Percentiles rank a stretch among this genome's conserved stretches.
Conservation (phyloP, 257 asterid species). For the Penstemon newberryi region DNA sequence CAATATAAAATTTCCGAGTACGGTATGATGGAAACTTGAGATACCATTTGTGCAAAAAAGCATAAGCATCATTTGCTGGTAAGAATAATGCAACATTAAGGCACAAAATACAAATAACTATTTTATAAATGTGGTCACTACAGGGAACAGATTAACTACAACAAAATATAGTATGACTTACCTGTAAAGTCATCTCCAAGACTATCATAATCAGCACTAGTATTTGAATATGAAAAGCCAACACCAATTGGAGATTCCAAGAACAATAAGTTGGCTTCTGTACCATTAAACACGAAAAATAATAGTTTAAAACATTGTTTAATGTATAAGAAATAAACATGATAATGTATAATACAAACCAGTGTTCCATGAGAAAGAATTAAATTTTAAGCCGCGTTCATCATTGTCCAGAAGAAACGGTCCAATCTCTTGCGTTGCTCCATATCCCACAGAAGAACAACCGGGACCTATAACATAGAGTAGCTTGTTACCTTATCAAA, state of each 20-base stretch:
- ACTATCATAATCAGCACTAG: conserved; percentile 63
- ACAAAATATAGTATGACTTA: conserved; percentile 28
- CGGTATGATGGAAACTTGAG: conserved; percentile 79
- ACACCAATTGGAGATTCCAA: conserved; percentile 92
- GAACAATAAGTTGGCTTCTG: conserved; percentile 92
- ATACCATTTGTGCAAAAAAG: conserved; percentile 81
- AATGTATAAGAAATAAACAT: neutral
- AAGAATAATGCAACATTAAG: conserved; percentile 15
- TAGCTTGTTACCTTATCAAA: conserved; percentile 31
- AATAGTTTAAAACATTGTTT: conserved; percentile 5
- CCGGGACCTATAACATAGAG: conserved; percentile 76
- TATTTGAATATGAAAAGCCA: conserved; percentile 83
- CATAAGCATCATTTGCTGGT: conserved; percentile 80
- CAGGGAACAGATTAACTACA: neutral
- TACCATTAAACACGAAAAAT: conserved; percentile 32
- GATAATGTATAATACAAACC: conserved; percentile 44
- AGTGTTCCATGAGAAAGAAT: conserved; percentile 82
- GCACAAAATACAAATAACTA: conserved; percentile 9
- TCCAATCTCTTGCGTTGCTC: conserved; percentile 97
- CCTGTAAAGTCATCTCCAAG: conserved; percentile 89
- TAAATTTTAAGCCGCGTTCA: conserved; percentile 54
- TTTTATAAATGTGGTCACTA: conserved; percentile 21
- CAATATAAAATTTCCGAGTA: conserved; percentile 56
- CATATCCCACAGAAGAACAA: conserved; percentile 96
- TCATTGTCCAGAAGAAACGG: conserved; percentile 71